Base-by-base conservation (phyloP, 2,329 filamentous ascomycete genomes). In the Colletotrichum melonis region DNA sequence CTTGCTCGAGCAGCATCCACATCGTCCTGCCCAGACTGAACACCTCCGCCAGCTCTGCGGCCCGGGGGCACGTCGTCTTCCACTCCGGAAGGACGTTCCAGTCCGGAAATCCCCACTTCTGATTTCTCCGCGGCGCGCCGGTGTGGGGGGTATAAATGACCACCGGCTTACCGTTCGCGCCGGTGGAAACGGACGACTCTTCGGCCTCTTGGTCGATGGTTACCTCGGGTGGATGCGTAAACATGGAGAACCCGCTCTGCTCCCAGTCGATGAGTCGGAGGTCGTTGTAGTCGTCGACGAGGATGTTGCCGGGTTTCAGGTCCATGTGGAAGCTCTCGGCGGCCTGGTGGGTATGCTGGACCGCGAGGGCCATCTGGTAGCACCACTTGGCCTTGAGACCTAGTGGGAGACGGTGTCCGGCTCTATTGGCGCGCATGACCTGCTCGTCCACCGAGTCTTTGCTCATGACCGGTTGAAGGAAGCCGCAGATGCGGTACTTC, bases 221-320 rank as follows among this genome's bases (percentile, higher is more conserved):
- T 19, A 73, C 63, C 62, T 76, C 74, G n/a, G 70, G 70, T 35
- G 74, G 60, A 28, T 76, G 74, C 7, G 76, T 78, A 42, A 70
- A 75, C 42, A 76, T 68, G 32, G 76, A 73, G 6, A 78, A 76
- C 30, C 74, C 78, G 66, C 70, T 75, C 63, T 79, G 78, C 57
- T 79, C 77, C 78, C 78, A 79, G 59, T 79, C 77, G 26, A 78
- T 78, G 1, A 79, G 67, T 0, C 78, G 30, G 7, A 77, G 38
- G 42, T 77, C 68, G 11, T 73, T 22, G 0, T 73, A 22, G 14
- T 65, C 67, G 60, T 78, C 75, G 5, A 79, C 62, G 30, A 79
- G 59, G n/a, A 79, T 76, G 63, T 81, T 81, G 26, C 75, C 76
- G 1, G 79, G 78, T 69, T 80, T 81, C 60, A 81, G 75, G 60